Evolutionary conservation across 2,329 filamentous ascomycete genomes (phyloP), one percentile per base, ranked within the genome.

Genomic region (Neophaeococcomyces mojaviensis): DNA sequence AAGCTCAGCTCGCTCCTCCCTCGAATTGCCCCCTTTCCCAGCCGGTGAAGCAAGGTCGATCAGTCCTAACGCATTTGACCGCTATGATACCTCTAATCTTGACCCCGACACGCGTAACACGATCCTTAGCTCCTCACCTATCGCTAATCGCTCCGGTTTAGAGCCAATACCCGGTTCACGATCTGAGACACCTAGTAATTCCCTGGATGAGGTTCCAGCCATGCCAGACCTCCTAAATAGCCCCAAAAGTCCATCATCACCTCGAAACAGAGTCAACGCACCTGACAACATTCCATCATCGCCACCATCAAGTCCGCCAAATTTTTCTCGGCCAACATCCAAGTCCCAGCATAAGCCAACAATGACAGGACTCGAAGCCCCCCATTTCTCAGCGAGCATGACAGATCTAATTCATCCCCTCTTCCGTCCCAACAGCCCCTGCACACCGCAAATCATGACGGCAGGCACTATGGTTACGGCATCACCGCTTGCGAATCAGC

Each of bases 351-450:
- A 44, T 15, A 43, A 48, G n/a, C 41, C 47, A n/a, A 39, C 49
- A 10, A 44, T 40, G 36, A 31, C 35, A 6, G 31, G 15, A 28
- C 28, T 37, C 10, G 15, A 19, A 39, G 13, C 24, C 16, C 39
- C 32, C 18, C 32, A 24, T 22, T 13, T 47, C 20, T 41, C 44
- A 16, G 16, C 32, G 6, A 36, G 32, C 4, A 67, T 68, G 48
- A 73, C 78, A 55, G 66, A 69, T 9, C 68, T 78, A 47, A 78
- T 79, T 42, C 77, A 79, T 54, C 77, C 77, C 10, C 64, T 79
- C 2, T 79, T 80, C 60, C 68, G 77, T 34, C 68, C 68, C 2
- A 71, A 71, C 50, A 76, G 70, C 49, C 73, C 74, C 8, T 66
- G 66, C 1, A 75, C 76, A 15, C 71, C 75, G 2, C 71, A 75